These are phyloP conservation scores for Tarenaya hassleriana DNA, from an alignment of 345 rosid species.

Conservation along the genomic window DNA sequence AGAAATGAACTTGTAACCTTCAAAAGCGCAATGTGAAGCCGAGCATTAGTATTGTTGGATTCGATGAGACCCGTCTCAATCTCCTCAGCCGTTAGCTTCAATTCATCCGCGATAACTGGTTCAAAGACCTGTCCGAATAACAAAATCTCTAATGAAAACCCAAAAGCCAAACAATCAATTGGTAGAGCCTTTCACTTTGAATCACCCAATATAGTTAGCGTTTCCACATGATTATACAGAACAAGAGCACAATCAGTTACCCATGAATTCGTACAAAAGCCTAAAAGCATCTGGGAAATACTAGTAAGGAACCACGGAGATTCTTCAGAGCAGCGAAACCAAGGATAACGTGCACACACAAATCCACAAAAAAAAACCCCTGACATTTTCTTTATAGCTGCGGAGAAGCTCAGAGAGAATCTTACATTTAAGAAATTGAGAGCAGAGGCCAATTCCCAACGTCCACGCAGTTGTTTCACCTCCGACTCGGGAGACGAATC, in stretches of 20 bases:
- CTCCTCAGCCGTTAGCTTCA: conserved; percentile 68
- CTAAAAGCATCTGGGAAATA: too few species aligned
- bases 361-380: too few species aligned
- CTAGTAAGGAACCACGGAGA: too few species aligned
- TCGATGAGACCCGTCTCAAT: conserved; percentile 60
- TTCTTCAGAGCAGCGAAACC: too few species aligned
- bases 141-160: conserved; percentile 12
- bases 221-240: too few species aligned
- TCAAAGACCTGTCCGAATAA: conserved; percentile 51
- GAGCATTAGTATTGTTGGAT: conserved; percentile 43
- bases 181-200: not conserved
- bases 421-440: conserved; percentile 68
- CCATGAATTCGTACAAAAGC: too few species aligned
- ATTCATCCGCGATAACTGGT: conserved; percentile 45
- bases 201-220: not conserved
- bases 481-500: conserved; percentile 29
- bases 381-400: too few species aligned
- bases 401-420: conserved; percentile 5
- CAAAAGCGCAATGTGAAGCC: conserved; percentile 61
- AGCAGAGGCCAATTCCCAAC: conserved; percentile 93
- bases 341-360: too few species aligned
- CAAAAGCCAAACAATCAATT: conserved; percentile 1
- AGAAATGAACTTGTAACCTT: conserved; percentile 40
- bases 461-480: conserved; percentile 50
- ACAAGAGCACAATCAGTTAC: too few species aligned